Base-by-base conservation (phyloP, 805 yeast genomes). In the Wickerhamia fluorescens region DNA sequence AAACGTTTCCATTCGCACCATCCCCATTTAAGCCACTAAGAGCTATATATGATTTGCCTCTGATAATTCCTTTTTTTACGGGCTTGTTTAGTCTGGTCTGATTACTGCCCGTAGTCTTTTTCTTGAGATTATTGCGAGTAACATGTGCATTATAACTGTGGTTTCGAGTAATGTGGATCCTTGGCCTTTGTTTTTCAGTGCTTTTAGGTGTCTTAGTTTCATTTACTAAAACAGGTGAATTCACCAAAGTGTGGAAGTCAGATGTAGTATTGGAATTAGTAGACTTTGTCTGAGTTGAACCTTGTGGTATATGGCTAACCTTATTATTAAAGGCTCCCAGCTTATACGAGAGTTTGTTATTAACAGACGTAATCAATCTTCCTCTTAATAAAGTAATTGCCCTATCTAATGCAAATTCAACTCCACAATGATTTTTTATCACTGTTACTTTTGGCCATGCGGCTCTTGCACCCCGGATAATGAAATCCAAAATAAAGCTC, bases 361-460 rank as follows among this genome's bases (percentile, higher is more conserved):
- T 44, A 2, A 47, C 42, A 11, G 58, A 49, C 0, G 63, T 42
- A 9, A 80, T 71, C 16, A 78, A 58, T 37, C 80, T 62, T 5
- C 83, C 77, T 38, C 86, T 66, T 31, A 87, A 51, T 6, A 55
- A 47, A n/a, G 78, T 66, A 6, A 92, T 86, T 6, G 92, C 81
- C 34, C 69, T 71, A 52, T 89, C 97, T 23, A 89, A 60, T 0
- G 87, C 81, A 52, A 89, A 79, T 47, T 89, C 98, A 18, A 87
- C 74, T 0, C 92, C 78, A 54, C 96, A 87, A 47, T 86, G 95
- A 51, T 92, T 89, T 41, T 78, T 71, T 26, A 89, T 85, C 24
- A 88, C 68, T 2, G 95, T 74, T 4, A 92, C 54, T 46, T 85
- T 84, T 0, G 96, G 95, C 96, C 97, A 89, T 0, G 96, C 79